Conservation (phyloP, 345 rosid species). For the Noccaea bulbosa region DNA sequence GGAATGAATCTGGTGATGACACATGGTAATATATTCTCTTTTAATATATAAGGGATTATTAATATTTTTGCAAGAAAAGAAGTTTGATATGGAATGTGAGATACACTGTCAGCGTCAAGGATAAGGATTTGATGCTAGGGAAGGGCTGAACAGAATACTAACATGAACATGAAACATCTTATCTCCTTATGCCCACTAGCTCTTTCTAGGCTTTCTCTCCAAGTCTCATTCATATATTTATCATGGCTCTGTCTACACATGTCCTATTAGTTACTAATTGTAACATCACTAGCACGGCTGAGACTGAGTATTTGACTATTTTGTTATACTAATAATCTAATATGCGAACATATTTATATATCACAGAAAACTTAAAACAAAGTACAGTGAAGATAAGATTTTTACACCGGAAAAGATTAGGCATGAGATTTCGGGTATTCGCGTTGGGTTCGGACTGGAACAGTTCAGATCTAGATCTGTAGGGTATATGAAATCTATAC, state of each 20-base stretch:
- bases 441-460: too few relatives aligned
- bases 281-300: conserved; percentile 13
- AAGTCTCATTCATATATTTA: conserved; percentile 20
- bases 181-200: conserved; percentile 18
- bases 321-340: too few relatives aligned
- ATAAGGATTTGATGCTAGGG: conserved; percentile 31
- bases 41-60: too few relatives aligned
- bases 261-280: conserved; percentile 25
- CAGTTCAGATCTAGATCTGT: too few relatives aligned
- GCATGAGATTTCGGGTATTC: too few relatives aligned
- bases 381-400: too few relatives aligned
- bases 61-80: background rate
- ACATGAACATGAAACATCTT: conserved; percentile 34
- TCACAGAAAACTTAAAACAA: too few relatives aligned
- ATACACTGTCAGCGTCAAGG: conserved; percentile 34
- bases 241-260: conserved; percentile 13
- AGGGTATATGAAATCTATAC: too few relatives aligned
- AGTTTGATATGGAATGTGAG: conserved; percentile 24
- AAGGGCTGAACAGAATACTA: conserved; percentile 30
- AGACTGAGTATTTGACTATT: background rate
- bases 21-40: too few relatives aligned
- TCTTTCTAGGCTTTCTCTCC: background rate
- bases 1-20: too few relatives aligned
- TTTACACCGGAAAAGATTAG: too few relatives aligned
- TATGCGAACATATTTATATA: too few relatives aligned